These are phyloP conservation scores for Kluyveromyces dobzhanskii DNA, from an alignment of 805 yeast species.

Conservation along the genomic window DNA sequence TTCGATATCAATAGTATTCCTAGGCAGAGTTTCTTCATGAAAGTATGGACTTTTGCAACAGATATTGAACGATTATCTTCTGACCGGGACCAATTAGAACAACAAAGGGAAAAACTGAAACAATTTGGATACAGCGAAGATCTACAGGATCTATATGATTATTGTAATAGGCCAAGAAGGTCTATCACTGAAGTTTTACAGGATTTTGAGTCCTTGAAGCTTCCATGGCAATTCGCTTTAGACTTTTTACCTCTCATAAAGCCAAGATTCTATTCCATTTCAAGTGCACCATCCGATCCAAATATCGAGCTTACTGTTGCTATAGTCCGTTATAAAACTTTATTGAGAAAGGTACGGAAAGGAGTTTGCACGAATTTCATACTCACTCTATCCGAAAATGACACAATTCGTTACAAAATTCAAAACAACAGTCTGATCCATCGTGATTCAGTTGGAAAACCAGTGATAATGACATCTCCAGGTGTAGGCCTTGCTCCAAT, in stretches of 20 bases:
- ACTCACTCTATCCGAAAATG: slow-evolving; percentile 39
- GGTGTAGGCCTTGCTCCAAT: slow-evolving; percentile 98
- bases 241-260: slow-evolving; percentile 73
- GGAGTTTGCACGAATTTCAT: slow-evolving; percentile 84
- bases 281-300: slow-evolving; percentile 42
- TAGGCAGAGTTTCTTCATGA: slow-evolving; percentile 68
- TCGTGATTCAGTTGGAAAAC: slow-evolving; percentile 30
- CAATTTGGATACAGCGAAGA: slow-evolving; percentile 71
- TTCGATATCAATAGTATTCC: slow-evolving; percentile 81
- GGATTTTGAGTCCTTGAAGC: slow-evolving; percentile 68
- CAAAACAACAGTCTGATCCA: slow-evolving; percentile 37
- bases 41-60: slow-evolving; percentile 64
- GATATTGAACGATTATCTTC: slow-evolving; percentile 32
- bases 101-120: slow-evolving; percentile 65
- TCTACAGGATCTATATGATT: slow-evolving; percentile 75
- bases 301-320: slow-evolving; percentile 68
- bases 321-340: slow-evolving; percentile 78
- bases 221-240: slow-evolving; percentile 68
- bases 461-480: slow-evolving; percentile 73
- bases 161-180: slow-evolving; percentile 89
- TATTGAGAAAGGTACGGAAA: slow-evolving; percentile 60
- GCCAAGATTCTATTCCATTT: slow-evolving; percentile 81
- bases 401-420: slow-evolving; percentile 43
- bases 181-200: slow-evolving; percentile 74
- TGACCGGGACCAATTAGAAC: slow-evolving; percentile 31